Percentiles rank a stretch among this genome's conserved stretches.
Conservation (phyloP, 352 stramenopile species). For the Phytopythium vexans region DNA sequence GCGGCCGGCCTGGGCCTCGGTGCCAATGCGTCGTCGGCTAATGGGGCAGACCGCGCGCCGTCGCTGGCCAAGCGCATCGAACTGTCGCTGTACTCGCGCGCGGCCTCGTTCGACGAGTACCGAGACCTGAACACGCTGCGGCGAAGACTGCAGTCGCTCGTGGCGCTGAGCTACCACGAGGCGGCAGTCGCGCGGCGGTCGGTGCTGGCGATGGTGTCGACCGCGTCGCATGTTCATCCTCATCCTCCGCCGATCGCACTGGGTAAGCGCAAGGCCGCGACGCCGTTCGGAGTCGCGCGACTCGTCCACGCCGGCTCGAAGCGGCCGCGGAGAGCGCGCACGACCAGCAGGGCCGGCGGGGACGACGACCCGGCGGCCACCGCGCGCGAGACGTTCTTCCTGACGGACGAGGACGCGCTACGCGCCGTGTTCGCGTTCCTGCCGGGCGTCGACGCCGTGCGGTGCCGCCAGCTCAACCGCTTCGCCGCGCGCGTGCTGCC, state of each 20-base stretch:
- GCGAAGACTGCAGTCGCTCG: slow-evolving; percentile 74
- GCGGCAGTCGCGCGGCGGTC: slow-evolving; percentile 58
- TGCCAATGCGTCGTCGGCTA: not conserved
- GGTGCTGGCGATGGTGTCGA: no score
- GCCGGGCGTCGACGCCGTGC: slow-evolving; percentile 59
- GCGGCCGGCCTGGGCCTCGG: slow-evolving; percentile 1
- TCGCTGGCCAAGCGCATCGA: slow-evolving; percentile 86
- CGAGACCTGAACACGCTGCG: slow-evolving; percentile 81
- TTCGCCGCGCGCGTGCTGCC: slow-evolving; percentile 58
- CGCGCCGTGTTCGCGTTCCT: slow-evolving; percentile 69
- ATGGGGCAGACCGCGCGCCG: slow-evolving; percentile 55
- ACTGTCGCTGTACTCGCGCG: slow-evolving; percentile 79
- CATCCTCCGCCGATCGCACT: slow-evolving; percentile 11
- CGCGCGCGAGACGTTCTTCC: slow-evolving; percentile 43
- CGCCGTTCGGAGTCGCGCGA: slow-evolving; percentile 55
- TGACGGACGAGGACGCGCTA: slow-evolving; percentile 70
- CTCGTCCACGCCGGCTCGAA: slow-evolving; percentile 57
- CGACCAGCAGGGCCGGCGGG: slow-evolving; percentile 3
- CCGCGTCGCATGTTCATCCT: no score
- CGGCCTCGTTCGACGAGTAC: slow-evolving; percentile 83
- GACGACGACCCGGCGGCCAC: slow-evolving; percentile 10
- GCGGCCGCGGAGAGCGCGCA: slow-evolving; percentile 14
- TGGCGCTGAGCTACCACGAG: slow-evolving; percentile 87
- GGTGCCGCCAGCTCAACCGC: slow-evolving; percentile 57
- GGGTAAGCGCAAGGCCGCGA: slow-evolving; percentile 51